Conservation (phyloP, 2,329 filamentous ascomycete genomes). For the Amauroascus verrucosus region DNA sequence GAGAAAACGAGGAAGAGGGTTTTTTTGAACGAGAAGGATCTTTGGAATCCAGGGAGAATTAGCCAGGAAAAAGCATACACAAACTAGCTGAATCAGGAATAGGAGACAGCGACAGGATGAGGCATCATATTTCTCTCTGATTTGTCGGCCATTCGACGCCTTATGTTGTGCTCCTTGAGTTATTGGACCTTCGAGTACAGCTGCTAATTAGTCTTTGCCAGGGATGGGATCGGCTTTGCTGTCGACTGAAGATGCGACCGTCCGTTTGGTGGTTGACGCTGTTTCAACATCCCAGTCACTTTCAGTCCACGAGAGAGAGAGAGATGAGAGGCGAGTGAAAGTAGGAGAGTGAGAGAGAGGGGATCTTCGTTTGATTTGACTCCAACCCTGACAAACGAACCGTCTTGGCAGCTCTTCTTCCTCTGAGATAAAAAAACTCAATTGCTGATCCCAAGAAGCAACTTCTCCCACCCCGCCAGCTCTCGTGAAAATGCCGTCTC, state of each 20-base stretch:
- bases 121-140: background rate
- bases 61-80: conserved; percentile 1
- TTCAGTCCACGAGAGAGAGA: too few species aligned
- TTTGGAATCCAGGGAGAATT: background rate
- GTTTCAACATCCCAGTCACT: background rate
- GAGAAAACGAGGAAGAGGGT: background rate
- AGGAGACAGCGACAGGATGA: background rate
- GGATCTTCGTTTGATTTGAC: background rate
- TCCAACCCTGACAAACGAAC: background rate
- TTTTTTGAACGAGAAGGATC: background rate
- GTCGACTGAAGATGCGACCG: background rate
- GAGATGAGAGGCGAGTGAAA: too few species aligned
- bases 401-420: background rate
- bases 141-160: background rate
- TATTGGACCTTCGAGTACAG: background rate
- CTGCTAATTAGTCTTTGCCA: too few species aligned
- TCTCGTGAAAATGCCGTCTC: background rate
- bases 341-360: background rate
- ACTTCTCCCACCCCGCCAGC: background rate
- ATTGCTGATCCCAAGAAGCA: too few species aligned
- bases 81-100: conserved; percentile 11
- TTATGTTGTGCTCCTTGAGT: background rate
- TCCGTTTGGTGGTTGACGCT: background rate
- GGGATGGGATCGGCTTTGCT: background rate
- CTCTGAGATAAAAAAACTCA: too few species aligned